These are phyloP conservation scores for Dactylonectria estremocensis DNA, from an alignment of 2,329 filamentous ascomycete genomes.

Conservation along the genomic window DNA sequence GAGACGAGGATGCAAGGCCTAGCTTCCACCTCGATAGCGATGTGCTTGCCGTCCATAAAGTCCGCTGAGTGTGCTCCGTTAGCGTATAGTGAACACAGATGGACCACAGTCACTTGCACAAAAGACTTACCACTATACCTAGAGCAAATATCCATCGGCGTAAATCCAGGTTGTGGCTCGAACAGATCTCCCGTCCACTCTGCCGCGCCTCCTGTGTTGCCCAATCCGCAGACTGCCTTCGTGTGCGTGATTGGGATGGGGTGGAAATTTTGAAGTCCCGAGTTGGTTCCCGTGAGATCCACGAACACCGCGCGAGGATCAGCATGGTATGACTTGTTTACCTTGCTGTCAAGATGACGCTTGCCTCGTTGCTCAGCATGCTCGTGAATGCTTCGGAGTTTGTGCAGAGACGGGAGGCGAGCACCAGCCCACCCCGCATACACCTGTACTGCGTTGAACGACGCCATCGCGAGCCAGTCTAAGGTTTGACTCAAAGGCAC, in stretches of 20 bases:
- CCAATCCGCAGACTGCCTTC: slow-evolving; percentile 26
- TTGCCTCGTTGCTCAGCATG: slow-evolving; percentile 4
- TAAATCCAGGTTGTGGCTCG: slow-evolving; percentile 30
- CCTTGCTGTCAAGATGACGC: background rate
- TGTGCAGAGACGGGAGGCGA: slow-evolving; percentile 30
- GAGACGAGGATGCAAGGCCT: slow-evolving; percentile 35
- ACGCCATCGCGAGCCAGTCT: slow-evolving; percentile 6
- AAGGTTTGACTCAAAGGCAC: background rate
- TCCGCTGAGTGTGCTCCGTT: background rate
- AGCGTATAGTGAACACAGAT: background rate
- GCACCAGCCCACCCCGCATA: slow-evolving; percentile 30
- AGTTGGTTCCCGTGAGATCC: slow-evolving; percentile 15
- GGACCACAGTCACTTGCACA: too few relatives aligned
- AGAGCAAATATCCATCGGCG: slow-evolving; percentile 1
- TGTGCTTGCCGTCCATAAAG: background rate
- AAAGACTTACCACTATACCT: background rate
- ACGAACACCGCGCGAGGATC: background rate
- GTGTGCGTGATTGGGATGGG: slow-evolving; percentile 25
- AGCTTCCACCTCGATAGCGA: slow-evolving; percentile 31
- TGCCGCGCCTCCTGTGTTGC: slow-evolving; percentile 33
- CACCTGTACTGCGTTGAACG: slow-evolving; percentile 31
- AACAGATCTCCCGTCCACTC: slow-evolving; percentile 33
- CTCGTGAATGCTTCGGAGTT: slow-evolving; percentile 35
- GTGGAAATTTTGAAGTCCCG: slow-evolving; percentile 32
- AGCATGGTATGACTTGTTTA: background rate